A percentile compares a stretch with the other conserved stretches of the same genome.
These are phyloP conservation scores for Endotrypanum monterogeii DNA, from an alignment of 208 protist genomes.

Conservation along the genomic window DNA sequence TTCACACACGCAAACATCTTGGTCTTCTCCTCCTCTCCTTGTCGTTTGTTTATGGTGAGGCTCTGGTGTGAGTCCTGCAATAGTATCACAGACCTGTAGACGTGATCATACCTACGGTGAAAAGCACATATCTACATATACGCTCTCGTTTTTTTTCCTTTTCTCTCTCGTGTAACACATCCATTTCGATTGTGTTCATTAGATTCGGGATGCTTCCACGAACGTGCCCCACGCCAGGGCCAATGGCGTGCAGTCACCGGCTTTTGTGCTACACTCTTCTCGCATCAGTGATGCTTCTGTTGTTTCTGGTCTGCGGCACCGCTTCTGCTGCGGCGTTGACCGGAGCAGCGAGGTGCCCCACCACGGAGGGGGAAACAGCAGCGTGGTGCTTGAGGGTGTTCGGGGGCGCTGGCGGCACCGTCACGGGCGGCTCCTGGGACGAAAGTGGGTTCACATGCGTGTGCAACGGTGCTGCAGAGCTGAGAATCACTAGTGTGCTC, in stretches of 20 bases:
- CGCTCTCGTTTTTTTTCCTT: neutral
- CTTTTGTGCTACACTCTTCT: neutral
- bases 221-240: neutral
- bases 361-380: neutral
- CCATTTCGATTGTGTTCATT: neutral
- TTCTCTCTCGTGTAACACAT: neutral
- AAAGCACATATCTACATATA: neutral
- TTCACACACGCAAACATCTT: neutral
- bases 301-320: neutral
- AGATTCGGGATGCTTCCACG: neutral
- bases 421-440: slow-evolving; percentile 15
- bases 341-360: slow-evolving; percentile 15
- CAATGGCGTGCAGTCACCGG: neutral
- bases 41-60: neutral
- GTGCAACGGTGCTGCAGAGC: slow-evolving; percentile 19
- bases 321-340: neutral
- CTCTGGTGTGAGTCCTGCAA: neutral
- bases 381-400: slow-evolving; percentile 24
- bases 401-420: slow-evolving; percentile 21
- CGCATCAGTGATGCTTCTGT: neutral
- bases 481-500: neutral
- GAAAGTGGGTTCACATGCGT: slow-evolving; percentile 14
- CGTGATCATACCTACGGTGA: neutral
- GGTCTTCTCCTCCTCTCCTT: neutral
- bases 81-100: neutral